phyloP scores from a whole-genome alignment of 345 rosid species.

The Eucalyptus dawsonii region DNA sequence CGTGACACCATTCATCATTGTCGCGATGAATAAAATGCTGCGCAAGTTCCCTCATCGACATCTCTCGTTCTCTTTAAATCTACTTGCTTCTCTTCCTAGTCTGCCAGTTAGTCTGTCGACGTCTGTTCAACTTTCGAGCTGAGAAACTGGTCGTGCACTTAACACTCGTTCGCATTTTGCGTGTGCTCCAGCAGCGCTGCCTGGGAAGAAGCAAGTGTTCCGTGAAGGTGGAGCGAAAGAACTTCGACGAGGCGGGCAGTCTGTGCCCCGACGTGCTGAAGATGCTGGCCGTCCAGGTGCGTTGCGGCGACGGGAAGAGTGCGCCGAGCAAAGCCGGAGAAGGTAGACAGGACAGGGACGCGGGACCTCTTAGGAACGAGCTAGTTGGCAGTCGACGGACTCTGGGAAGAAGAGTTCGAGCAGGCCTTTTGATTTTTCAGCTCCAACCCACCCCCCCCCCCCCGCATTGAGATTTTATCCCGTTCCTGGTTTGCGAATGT shows the following conservation, averaged over 20 bases:
- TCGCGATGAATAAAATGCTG: neutral
- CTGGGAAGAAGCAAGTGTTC: neutral
- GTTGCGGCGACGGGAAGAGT: neutral
- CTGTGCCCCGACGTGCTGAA: neutral
- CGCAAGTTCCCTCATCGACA: neutral
- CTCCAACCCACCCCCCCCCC: neutral
- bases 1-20: neutral
- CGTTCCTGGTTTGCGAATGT: neutral
- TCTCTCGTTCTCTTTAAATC: neutral
- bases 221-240: neutral
- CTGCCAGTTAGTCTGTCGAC: too few species aligned
- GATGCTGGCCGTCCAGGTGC: neutral
- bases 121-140: neutral
- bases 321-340: neutral
- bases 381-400: neutral
- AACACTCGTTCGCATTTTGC: neutral
- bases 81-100: neutral
- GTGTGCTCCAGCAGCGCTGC: neutral
- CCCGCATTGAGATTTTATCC: too few species aligned
- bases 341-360: neutral
- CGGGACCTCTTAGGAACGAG: neutral
- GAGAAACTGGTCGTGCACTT: neutral
- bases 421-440: neutral
- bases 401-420: too few species aligned
- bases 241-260: neutral